Conservation (phyloP, 768 basidiomycete species). For the Coprinopsis sp. region DNA sequence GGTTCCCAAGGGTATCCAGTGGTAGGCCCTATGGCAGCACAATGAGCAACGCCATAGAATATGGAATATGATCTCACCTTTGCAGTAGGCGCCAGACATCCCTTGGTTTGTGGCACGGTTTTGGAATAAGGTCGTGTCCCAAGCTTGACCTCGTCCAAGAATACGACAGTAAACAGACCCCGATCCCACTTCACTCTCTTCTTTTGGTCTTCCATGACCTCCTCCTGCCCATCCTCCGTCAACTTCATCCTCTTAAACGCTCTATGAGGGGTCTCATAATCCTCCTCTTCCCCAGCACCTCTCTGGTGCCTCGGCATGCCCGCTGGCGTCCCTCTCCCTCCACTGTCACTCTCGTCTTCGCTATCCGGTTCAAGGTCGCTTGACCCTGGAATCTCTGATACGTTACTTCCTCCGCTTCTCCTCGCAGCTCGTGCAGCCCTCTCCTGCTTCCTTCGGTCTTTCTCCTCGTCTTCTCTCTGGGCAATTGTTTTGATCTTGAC, state of each 20-base stretch:
- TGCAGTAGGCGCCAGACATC: conserved; percentile 63
- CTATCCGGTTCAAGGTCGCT: conserved; percentile 25
- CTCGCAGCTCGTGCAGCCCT: conserved; percentile 59
- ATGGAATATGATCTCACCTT: conserved; percentile 45
- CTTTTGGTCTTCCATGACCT: conserved; percentile 27
- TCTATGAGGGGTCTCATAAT: conserved; percentile 62
- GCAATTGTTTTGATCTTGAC: conserved; percentile 65
- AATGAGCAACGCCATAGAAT: background rate
- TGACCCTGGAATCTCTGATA: conserved; percentile 29
- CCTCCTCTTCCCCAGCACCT: conserved; percentile 79
- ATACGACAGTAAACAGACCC: conserved; percentile 57
- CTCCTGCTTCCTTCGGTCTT: conserved; percentile 45
- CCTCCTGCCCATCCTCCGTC: conserved; percentile 27
- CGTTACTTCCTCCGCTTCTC: conserved; percentile 39
- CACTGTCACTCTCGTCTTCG: conserved; percentile 18
- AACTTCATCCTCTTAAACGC: conserved; percentile 37
- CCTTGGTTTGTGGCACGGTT: conserved; percentile 38
- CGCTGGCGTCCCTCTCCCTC: background rate
- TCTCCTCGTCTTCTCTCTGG: conserved; percentile 67
- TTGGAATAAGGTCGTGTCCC: conserved; percentile 40
- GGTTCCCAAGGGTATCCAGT: conserved; percentile 71
- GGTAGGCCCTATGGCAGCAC: conserved; percentile 42
- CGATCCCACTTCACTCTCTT: conserved; percentile 77
- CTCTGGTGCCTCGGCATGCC: conserved; percentile 40
- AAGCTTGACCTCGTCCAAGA: conserved; percentile 59